A percentile compares a stretch with the other conserved stretches of the same genome.
phyloP scores from a whole-genome alignment of 1,284 basidiomycete genomes.

The Cystobasidium slooffiae region DNA sequence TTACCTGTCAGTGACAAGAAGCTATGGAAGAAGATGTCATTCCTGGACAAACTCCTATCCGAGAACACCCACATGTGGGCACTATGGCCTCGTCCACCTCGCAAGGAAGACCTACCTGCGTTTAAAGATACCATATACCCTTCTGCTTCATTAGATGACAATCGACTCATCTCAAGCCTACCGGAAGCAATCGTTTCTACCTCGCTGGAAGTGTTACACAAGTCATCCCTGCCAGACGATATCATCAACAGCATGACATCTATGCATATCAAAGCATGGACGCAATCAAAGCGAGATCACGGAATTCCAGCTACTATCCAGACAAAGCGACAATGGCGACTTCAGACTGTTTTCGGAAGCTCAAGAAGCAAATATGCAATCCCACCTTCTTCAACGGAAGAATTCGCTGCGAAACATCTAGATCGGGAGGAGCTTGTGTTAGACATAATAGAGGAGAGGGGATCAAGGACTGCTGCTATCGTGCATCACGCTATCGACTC shows the following conservation, averaged over 20 bases:
- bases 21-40: constrained; percentile 18
- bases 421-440: constrained; percentile 29
- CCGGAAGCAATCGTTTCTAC: constrained; percentile 9
- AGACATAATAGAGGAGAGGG: constrained; percentile 16
- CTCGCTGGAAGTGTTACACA: neutral
- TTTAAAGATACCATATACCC: neutral
- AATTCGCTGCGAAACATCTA: neutral
- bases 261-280: constrained; percentile 12
- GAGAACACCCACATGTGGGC: constrained; percentile 33
- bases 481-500: constrained; percentile 12
- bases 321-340: neutral
- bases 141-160: neutral
- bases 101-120: neutral
- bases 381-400: constrained; percentile 13
- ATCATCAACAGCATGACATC: constrained; percentile 1
- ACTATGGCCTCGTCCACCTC: constrained; percentile 26
- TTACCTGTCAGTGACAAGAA: constrained; percentile 3
- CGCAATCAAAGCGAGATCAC: constrained; percentile 7
- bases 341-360: constrained; percentile 13
- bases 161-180: neutral
- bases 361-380: constrained; percentile 12
- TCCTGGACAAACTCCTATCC: constrained; percentile 13
- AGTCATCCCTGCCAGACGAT: constrained; percentile 22
- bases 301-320: constrained; percentile 4
- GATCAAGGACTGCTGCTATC: neutral